These are phyloP conservation scores for Niebla homalea DNA, from an alignment of 495 filamentous ascomycete species.

Conservation along the genomic window DNA sequence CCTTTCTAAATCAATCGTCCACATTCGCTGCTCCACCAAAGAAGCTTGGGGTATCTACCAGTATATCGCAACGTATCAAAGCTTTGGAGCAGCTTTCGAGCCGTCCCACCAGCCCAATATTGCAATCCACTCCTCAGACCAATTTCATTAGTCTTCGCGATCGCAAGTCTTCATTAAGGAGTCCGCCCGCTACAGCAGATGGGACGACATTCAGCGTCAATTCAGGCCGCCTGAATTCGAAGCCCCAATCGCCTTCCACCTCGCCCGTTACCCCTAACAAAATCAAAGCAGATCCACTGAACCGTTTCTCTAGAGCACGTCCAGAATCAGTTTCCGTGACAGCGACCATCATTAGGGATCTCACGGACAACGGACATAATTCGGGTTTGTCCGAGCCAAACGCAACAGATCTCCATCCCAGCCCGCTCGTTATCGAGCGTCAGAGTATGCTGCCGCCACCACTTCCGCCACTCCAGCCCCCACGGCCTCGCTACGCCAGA, in stretches of 20 bases:
- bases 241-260: slow-evolving; percentile 18
- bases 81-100: slow-evolving; percentile 63
- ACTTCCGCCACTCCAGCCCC: slow-evolving; percentile 13
- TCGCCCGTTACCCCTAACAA: slow-evolving; percentile 9
- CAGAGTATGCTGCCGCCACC: slow-evolving; percentile 21
- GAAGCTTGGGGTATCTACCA: slow-evolving; percentile 70
- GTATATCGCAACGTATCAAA: slow-evolving; percentile 82
- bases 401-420: slow-evolving; percentile 53
- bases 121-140: slow-evolving; percentile 12
- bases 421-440: slow-evolving; percentile 57
- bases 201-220: slow-evolving; percentile 20
- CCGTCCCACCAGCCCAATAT: slow-evolving; percentile 28
- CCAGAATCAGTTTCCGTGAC: slow-evolving; percentile 69
- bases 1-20: slow-evolving; percentile 4
- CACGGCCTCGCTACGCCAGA: slow-evolving; percentile 8
- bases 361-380: slow-evolving; percentile 26
- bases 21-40: slow-evolving; percentile 39
- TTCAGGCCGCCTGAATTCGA: slow-evolving; percentile 18
- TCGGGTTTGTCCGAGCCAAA: slow-evolving; percentile 26
- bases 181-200: slow-evolving; percentile 4
- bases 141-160: slow-evolving; percentile 24
- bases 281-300: slow-evolving; percentile 1
- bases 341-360: slow-evolving; percentile 59
- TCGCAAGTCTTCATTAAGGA: slow-evolving; percentile 23
- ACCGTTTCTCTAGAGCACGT: slow-evolving; percentile 17